phyloP scores from a whole-genome alignment of 2,329 filamentous ascomycete species.

The Trichoderma sp. region DNA sequence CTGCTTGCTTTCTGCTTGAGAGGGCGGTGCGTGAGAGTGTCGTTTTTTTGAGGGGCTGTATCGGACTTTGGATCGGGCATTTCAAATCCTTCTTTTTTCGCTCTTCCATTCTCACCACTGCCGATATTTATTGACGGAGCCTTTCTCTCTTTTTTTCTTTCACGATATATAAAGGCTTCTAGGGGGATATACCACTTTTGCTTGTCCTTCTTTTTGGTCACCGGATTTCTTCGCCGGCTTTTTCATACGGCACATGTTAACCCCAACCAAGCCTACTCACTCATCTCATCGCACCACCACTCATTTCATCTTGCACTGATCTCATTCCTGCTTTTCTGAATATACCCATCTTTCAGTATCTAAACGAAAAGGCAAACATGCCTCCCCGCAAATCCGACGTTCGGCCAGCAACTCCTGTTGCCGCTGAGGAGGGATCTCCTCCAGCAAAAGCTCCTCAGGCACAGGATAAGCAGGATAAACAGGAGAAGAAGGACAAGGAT shows the following conservation, averaged over 20 bases:
- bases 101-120: not conserved
- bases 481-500: constrained; percentile 34
- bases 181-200: not conserved
- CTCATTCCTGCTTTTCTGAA: not conserved
- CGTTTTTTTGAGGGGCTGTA: not conserved
- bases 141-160: not conserved
- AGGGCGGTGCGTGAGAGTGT: not conserved
- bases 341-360: not conserved
- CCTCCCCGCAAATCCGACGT: constrained; percentile 55
- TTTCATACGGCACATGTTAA: not conserved
- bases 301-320: not conserved
- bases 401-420: constrained; percentile 22
- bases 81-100: not conserved
- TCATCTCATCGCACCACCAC: not conserved
- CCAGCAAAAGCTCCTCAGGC: constrained; percentile 28
- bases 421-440: constrained; percentile 26
- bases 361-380: constrained; percentile 38
- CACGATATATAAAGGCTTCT: not conserved
- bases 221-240: not conserved
- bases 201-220: not conserved
- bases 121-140: not conserved
- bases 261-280: not conserved
- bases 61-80: not conserved
- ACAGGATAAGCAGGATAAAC: constrained; percentile 35
- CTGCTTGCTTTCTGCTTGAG: not conserved